These are phyloP conservation scores for Xanthoconium purpureum DNA, from an alignment of 768 basidiomycete genomes.

Conservation along the genomic window DNA sequence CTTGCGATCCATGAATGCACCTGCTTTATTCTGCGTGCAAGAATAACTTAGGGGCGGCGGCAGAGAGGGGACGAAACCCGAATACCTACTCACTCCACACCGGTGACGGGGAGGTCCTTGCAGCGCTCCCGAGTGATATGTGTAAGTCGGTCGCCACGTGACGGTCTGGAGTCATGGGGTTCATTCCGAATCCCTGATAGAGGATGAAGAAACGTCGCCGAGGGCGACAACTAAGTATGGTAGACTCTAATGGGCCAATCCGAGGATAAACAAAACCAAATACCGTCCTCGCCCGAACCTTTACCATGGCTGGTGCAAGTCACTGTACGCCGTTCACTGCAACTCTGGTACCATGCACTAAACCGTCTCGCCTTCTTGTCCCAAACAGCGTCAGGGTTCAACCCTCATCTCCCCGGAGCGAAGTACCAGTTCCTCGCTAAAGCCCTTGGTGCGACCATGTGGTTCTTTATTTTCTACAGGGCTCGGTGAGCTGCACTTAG, in stretches of 20 bases:
- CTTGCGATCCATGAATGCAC: conserved; percentile 1
- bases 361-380: neutral
- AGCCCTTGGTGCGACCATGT: conserved; percentile 89
- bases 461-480: conserved; percentile 99
- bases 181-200: too few relatives aligned
- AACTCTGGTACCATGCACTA: neutral
- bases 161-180: too few relatives aligned
- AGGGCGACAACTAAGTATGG: too few relatives aligned
- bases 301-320: conserved; percentile 33
- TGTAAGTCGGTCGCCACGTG: too few relatives aligned
- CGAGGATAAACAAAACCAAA: conserved; percentile 26
- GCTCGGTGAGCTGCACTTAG: conserved; percentile 62
- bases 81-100: too few relatives aligned
- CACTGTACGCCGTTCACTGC: conserved; percentile 23
- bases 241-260: too few relatives aligned
- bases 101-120: too few relatives aligned
- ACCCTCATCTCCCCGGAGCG: conserved; percentile 81
- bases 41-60: too few relatives aligned
- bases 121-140: too few relatives aligned
- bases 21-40: too few relatives aligned
- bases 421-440: conserved; percentile 78
- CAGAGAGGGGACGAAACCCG: too few relatives aligned
- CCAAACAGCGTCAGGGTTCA: conserved; percentile 66
- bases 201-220: too few relatives aligned
- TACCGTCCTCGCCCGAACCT: conserved; percentile 18